Evolutionary conservation across 1,139 yeast species (phyloP), one percentile per base, ranked within the genome.

Genomic region (Suhomyces taliae): DNA sequence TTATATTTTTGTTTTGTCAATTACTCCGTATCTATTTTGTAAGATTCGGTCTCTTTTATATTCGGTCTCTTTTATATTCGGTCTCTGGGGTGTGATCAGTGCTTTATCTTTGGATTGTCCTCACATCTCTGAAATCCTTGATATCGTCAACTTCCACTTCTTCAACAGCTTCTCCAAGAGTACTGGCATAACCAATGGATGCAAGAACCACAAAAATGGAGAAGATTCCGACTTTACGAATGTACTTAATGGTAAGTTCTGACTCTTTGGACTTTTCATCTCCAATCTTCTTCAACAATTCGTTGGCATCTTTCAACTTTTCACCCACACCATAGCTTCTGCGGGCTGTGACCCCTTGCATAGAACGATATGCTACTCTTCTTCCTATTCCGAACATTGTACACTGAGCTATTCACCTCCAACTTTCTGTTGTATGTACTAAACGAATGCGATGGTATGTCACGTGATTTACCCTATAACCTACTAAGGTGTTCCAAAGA

Each of bases 201-300:
- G 68, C 68, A 8, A 74, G 40, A 1, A 72, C 74, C 7, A 65
- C 60, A 6, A 70, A 50, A 6, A 70, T 57, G 1, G 79, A 69
- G 7, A 61, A 54, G 1, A 61, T 69, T 1, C 80, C 80, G 0
- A 63, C 49, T 40, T 54, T 57, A 41, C 80, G 58, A 27, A 74
- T 54, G 10, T 56, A 50, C 46, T 61, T 65, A 44, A 74, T 55
- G 4, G 72, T 62, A 27, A 54, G 58, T 40, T 64, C 57, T 4
- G 77, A 65, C 41, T 66, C 73, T 31, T 52, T 50, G n/a, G 74
- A 56, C 27, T 60, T 60, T 40, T 72, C 78, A 41, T 68, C 70
- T 7, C 70, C 75, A 14, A 72, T 62, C 42, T 61, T 60, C 47
- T 67, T 63, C 33, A 65, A 52, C 34, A 54, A 45, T 34, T 51